A percentile compares a stretch with the other conserved stretches of the same genome.
These are phyloP conservation scores for Jamesozyma rosinii DNA, from an alignment of 805 yeast genomes.

Conservation along the genomic window DNA sequence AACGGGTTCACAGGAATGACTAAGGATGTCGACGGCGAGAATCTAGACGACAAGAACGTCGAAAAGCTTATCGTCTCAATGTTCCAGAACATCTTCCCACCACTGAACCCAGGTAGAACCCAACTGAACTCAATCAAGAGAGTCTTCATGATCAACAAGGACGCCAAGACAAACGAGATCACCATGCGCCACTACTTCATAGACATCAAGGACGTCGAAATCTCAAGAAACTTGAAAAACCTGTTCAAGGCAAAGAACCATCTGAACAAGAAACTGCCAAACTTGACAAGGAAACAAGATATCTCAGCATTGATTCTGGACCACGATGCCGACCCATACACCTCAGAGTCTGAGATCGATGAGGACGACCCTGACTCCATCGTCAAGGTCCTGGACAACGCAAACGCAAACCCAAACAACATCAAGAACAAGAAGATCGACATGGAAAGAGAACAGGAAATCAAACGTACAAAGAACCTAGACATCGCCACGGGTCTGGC, in stretches of 20 bases:
- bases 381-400: conserved; percentile 45
- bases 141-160: conserved; percentile 74
- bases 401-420: conserved; percentile 14
- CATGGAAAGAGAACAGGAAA: conserved; percentile 17
- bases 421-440: conserved; percentile 15
- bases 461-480: not conserved
- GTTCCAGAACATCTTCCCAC: conserved; percentile 93
- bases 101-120: conserved; percentile 78
- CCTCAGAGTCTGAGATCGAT: conserved; percentile 90
- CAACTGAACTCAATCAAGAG: conserved; percentile 68
- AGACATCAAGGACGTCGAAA: conserved; percentile 76
- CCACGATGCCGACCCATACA: conserved; percentile 64
- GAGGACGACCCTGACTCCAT: conserved; percentile 89
- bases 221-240: conserved; percentile 61
- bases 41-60: conserved; percentile 36
- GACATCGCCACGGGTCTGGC: conserved; percentile 11
- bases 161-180: conserved; percentile 58
- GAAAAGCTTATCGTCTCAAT: conserved; percentile 81
- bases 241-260: conserved; percentile 53
- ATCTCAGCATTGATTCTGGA: conserved; percentile 78
- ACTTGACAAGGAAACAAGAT: conserved; percentile 56
- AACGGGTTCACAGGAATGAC: conserved; percentile 59
- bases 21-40: conserved; percentile 7
- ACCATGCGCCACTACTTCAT: conserved; percentile 87
- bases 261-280: conserved; percentile 58